Evolutionary conservation across 805 yeast species (phyloP).

Genomic region (Ogataea ganodermae): DNA sequence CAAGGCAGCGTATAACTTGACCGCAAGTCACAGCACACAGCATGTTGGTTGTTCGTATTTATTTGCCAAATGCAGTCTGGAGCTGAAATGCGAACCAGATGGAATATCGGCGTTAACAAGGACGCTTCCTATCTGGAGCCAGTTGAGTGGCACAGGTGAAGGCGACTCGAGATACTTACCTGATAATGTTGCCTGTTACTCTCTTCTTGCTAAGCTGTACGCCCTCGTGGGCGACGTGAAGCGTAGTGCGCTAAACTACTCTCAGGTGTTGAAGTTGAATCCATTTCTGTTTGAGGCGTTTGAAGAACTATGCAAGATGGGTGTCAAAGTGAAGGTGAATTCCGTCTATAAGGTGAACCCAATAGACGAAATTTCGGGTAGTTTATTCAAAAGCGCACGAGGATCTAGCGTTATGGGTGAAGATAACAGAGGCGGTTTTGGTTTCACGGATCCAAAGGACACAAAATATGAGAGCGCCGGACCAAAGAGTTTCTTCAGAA

Average conservation of each 20-base stretch:
- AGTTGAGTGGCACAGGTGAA: slow-evolving; percentile 7
- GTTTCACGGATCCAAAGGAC: slow-evolving; percentile 18
- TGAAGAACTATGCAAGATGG: slow-evolving; percentile 69
- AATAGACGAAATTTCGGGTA: slow-evolving; percentile 23
- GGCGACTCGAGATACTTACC: slow-evolving; percentile 43
- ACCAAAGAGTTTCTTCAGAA: slow-evolving; percentile 10
- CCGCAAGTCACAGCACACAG: slow-evolving; percentile 39
- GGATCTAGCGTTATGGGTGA: slow-evolving; percentile 7
- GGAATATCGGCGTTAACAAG: slow-evolving; percentile 57
- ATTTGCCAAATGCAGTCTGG: slow-evolving; percentile 67
- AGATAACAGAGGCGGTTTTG: slow-evolving; percentile 20
- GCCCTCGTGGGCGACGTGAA: slow-evolving; percentile 57
- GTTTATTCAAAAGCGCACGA: slow-evolving; percentile 16
- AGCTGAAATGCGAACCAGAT: slow-evolving; percentile 54
- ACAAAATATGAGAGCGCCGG: slow-evolving; percentile 4
- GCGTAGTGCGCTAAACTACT: slow-evolving; percentile 66
- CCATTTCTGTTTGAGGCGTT: slow-evolving; percentile 89
- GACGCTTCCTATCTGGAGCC: slow-evolving; percentile 41
- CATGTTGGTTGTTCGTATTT: slow-evolving; percentile 79
- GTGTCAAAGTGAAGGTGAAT: slow-evolving; percentile 66
- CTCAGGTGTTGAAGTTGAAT: slow-evolving; percentile 68
- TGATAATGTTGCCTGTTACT: slow-evolving; percentile 67
- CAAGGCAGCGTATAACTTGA: slow-evolving; percentile 60
- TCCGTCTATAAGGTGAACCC: slow-evolving; percentile 45
- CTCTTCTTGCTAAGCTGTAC: slow-evolving; percentile 70